Evolutionary conservation across 2,329 filamentous ascomycete genomes (phyloP).

Genomic region (Stemphylium vesicarium): DNA sequence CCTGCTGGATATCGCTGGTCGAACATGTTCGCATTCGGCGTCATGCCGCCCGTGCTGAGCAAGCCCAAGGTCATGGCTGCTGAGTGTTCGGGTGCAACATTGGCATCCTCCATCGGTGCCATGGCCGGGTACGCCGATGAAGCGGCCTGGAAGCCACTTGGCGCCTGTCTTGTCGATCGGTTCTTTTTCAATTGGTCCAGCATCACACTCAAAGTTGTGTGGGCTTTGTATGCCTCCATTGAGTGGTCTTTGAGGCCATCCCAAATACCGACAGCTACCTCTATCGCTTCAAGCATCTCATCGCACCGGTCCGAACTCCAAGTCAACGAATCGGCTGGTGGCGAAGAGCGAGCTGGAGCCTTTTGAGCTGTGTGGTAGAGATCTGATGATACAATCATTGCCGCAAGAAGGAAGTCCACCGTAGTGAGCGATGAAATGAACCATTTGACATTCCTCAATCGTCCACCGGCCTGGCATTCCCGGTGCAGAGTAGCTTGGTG

Average conservation of each 20-base stretch:
- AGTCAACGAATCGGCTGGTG: conserved; percentile 49
- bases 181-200: conserved; percentile 74
- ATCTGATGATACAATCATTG: conserved; percentile 83
- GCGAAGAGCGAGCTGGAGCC: conserved; percentile 45
- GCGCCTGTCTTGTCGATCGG: conserved; percentile 34
- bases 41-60: conserved; percentile 67
- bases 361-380: conserved; percentile 70
- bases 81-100: conserved; percentile 64
- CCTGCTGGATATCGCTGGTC: conserved; percentile 48
- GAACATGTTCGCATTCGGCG: conserved; percentile 56
- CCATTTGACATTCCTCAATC: conserved; percentile 76
- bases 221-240: conserved; percentile 90
- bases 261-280: conserved; percentile 80
- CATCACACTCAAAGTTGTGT: conserved; percentile 81
- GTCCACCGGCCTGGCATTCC: conserved; percentile 75
- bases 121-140: conserved; percentile 38
- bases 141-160: conserved; percentile 40
- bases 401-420: conserved; percentile 84
- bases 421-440: conserved; percentile 80
- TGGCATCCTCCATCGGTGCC: conserved; percentile 59
- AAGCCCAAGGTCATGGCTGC: conserved; percentile 75
- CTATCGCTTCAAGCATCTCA: conserved; percentile 78
- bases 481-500: conserved; percentile 77
- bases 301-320: conserved; percentile 60
- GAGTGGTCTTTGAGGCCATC: conserved; percentile 75